Base-by-base conservation (phyloP, 2,329 filamentous ascomycete genomes). In the Westerdykella aurantiaca region DNA sequence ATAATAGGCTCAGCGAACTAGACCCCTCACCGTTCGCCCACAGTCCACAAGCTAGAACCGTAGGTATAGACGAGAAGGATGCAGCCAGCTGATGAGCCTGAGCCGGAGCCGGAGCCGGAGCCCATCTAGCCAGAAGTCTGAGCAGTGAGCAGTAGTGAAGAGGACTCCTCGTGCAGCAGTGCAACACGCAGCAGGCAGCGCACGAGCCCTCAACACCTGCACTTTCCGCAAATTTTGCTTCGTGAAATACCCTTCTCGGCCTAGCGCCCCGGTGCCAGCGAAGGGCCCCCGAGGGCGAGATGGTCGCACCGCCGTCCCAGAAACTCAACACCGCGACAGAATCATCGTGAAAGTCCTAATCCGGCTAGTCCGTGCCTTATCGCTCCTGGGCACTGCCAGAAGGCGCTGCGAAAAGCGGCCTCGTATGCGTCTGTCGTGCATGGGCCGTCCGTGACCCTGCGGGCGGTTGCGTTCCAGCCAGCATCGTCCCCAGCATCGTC, bases 311-410 rank as follows among this genome's bases (percentile, higher is more conserved):
- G 25, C 17, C 13, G 34, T 39, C 38, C 43, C 16, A 34, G 37
- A 37, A 12, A 29, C 45, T 41, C 45, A 44, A 47, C 41, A 43
- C 44, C 39, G 16, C n/a, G 22, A 14, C 4, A 6, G 31, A 12
- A 13, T 12, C 31, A 14, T 33, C 61, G 61, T 65, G 60, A 57
- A 63, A 53, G 60, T 55, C 61, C 57, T 52, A 46, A 53, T 57
- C 25, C 39, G 51, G 57, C 50, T 60, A 61, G 61, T 47, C 22
- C 33, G 4, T 29, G 4, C 25, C 25, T 29, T 29, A 29, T 29
- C 25, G 25, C 25, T 4, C 9, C 25, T 29, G 25, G 17, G 43
- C 14, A n/a, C 9, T n/a, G n/a, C n/a, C n/a, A n/a, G n/a, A n/a
- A n/a, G n/a, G n/a, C 25, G 18, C 18, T 21, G 18, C 18, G 18